These are phyloP conservation scores for Candida maris DNA, from an alignment of 805 yeast genomes.

Conservation along the genomic window DNA sequence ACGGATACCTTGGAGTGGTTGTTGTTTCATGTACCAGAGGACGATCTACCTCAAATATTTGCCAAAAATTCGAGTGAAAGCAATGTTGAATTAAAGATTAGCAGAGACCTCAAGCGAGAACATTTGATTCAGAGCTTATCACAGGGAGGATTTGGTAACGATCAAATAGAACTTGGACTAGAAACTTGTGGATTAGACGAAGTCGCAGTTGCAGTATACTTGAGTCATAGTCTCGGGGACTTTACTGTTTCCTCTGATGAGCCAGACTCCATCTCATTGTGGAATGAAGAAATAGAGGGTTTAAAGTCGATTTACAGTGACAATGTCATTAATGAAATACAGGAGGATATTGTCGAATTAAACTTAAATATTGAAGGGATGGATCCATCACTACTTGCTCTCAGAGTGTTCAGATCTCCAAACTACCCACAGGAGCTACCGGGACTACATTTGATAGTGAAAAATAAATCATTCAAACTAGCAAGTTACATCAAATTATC, in stretches of 20 bases:
- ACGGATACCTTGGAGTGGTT: constrained; percentile 69
- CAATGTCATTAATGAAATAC: constrained; percentile 34
- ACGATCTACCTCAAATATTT: constrained; percentile 74
- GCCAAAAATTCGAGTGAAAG: constrained; percentile 55
- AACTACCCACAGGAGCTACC: constrained; percentile 66
- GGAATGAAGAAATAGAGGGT: constrained; percentile 77
- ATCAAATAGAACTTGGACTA: constrained; percentile 53
- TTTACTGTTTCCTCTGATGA: constrained; percentile 15
- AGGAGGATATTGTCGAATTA: constrained; percentile 33
- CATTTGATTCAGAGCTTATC: constrained; percentile 53
- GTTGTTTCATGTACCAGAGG: constrained; percentile 87
- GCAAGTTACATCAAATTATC: constrained; percentile 69
- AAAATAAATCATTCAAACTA: constrained; percentile 43
- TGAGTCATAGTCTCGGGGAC: constrained; percentile 39
- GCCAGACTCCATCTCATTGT: constrained; percentile 35
- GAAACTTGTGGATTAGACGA: constrained; percentile 43
- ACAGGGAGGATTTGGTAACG: constrained; percentile 68
- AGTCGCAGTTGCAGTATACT: constrained; percentile 43
- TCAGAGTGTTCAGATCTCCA: constrained; percentile 42
- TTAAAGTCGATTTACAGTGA: constrained; percentile 54
- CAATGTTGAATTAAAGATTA: constrained; percentile 51
- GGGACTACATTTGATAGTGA: constrained; percentile 56
- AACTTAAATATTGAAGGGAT: constrained; percentile 32
- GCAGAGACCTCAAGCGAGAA: constrained; percentile 53
- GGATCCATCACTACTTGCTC: constrained; percentile 25